A percentile compares a stretch with the other conserved stretches of the same genome.
phyloP scores from a whole-genome alignment of 495 filamentous ascomycete genomes.

The Hyaloscypha bicolor region DNA sequence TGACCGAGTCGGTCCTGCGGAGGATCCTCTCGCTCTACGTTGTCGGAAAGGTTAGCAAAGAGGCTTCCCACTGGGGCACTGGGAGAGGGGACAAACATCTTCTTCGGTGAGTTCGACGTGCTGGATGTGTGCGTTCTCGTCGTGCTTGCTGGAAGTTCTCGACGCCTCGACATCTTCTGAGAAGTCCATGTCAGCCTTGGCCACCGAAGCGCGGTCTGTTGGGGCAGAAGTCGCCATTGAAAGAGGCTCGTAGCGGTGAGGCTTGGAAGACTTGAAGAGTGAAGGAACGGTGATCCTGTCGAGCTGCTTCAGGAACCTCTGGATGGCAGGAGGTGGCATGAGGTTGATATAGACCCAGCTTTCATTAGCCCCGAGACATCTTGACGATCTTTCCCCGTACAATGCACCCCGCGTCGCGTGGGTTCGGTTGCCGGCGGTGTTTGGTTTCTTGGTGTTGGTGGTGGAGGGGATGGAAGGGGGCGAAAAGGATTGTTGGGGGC shows the following conservation, averaged over 20 bases:
- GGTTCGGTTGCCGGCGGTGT: constrained; percentile 1
- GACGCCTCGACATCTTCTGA: constrained; percentile 12
- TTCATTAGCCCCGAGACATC: not conserved
- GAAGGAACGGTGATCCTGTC: not conserved
- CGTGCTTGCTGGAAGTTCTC: constrained; percentile 1
- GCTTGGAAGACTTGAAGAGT: not conserved
- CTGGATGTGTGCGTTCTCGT: constrained; percentile 14
- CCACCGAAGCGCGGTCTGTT: not conserved
- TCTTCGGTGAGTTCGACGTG: constrained; percentile 51
- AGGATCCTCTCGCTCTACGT: constrained; percentile 53
- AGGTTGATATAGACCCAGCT: constrained; percentile 5
- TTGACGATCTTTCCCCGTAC: constrained; percentile 4
- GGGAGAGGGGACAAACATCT: constrained; percentile 37
- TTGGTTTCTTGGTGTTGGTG: not conserved
- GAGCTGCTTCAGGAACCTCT: not conserved
- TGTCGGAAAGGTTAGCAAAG: constrained; percentile 19
- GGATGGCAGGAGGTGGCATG: not conserved
- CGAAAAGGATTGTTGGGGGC: not conserved
- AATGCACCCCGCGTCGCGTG: constrained; percentile 7
- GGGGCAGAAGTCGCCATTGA: constrained; percentile 7
- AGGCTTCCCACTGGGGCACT: not conserved
- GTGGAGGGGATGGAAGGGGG: not conserved
- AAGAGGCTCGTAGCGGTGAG: not conserved
- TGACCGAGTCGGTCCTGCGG: constrained; percentile 61
- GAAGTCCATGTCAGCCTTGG: constrained; percentile 11